These are phyloP conservation scores for Scheffersomyces illinoinensis DNA, from an alignment of 1,139 yeast species.

Conservation along the genomic window DNA sequence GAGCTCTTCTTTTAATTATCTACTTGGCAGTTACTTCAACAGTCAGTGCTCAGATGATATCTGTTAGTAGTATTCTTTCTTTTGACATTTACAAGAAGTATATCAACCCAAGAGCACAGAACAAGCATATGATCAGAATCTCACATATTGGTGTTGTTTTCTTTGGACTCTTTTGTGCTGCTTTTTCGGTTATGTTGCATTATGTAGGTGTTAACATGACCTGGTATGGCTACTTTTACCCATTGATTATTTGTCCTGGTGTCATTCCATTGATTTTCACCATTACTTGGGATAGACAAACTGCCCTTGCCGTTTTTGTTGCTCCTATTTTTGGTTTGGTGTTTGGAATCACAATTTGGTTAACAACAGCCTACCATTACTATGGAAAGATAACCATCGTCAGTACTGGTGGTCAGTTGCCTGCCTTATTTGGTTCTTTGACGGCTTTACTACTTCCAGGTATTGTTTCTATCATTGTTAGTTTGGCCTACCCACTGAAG, in stretches of 20 bases:
- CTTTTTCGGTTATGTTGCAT: constrained; percentile 31
- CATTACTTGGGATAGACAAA: constrained; percentile 34
- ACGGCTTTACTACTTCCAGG: constrained; percentile 36
- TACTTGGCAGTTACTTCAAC: constrained; percentile 35
- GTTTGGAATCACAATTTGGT: constrained; percentile 26
- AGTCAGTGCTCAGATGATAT: constrained; percentile 32
- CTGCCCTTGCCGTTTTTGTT: constrained; percentile 24
- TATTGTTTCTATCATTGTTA: constrained; percentile 23
- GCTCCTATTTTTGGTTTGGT: constrained; percentile 28
- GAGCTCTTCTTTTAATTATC: constrained; percentile 27
- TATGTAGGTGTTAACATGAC: constrained; percentile 33
- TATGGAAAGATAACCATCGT: constrained; percentile 24
- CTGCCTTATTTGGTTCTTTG: constrained; percentile 32
- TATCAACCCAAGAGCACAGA: constrained; percentile 25
- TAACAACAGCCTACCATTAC: constrained; percentile 24
- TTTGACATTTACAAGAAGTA: constrained; percentile 33
- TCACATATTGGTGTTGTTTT: constrained; percentile 29
- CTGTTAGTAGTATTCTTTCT: constrained; percentile 30
- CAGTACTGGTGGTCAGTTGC: constrained; percentile 30
- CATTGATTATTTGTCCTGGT: constrained; percentile 38
- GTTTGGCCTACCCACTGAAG: constrained; percentile 27
- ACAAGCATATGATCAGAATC: constrained; percentile 26
- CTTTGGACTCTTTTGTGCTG: constrained; percentile 31
- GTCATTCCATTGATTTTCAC: constrained; percentile 34
- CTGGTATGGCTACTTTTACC: constrained; percentile 36